These are phyloP conservation scores for Fusarium napiforme DNA, from an alignment of 2,329 filamentous ascomycete species.

Conservation along the genomic window DNA sequence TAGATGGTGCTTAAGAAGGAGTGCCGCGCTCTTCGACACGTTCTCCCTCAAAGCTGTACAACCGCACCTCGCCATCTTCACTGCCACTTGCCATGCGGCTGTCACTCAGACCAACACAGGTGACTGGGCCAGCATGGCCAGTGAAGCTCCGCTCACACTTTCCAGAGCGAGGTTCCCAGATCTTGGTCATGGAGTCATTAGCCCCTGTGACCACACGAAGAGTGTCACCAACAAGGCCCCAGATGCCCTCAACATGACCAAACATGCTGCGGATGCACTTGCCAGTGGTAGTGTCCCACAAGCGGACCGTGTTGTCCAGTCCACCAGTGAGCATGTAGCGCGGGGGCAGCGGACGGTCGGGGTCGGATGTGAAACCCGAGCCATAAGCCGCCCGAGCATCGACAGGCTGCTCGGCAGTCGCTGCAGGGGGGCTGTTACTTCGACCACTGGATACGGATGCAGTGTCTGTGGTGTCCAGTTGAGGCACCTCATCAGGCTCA, in stretches of 20 bases:
- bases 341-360: constrained; percentile 77
- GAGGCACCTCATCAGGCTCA: constrained; percentile 77
- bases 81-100: constrained; percentile 89
- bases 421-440: constrained; percentile 54
- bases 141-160: constrained; percentile 93
- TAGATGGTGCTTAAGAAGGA: constrained; percentile 54
- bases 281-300: constrained; percentile 89
- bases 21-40: constrained; percentile 62
- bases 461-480: constrained; percentile 64
- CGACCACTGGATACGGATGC: constrained; percentile 61
- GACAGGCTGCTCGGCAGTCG: constrained; percentile 46
- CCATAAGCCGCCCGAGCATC: constrained; percentile 68
- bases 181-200: constrained; percentile 93
- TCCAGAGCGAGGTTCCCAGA: constrained; percentile 91
- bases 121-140: constrained; percentile 90
- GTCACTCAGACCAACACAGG: constrained; percentile 91
- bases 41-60: constrained; percentile 78
- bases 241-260: constrained; percentile 95
- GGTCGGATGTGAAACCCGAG: constrained; percentile 69
- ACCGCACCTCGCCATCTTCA: constrained; percentile 89
- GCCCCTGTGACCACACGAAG: constrained; percentile 88
- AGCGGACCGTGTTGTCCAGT: constrained; percentile 87
- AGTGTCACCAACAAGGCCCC: constrained; percentile 90
- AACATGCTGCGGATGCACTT: constrained; percentile 93
- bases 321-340: constrained; percentile 94